These are phyloP conservation scores for Solanum corneliomulleri DNA, from an alignment of 257 asterid species.

Conservation along the genomic window DNA sequence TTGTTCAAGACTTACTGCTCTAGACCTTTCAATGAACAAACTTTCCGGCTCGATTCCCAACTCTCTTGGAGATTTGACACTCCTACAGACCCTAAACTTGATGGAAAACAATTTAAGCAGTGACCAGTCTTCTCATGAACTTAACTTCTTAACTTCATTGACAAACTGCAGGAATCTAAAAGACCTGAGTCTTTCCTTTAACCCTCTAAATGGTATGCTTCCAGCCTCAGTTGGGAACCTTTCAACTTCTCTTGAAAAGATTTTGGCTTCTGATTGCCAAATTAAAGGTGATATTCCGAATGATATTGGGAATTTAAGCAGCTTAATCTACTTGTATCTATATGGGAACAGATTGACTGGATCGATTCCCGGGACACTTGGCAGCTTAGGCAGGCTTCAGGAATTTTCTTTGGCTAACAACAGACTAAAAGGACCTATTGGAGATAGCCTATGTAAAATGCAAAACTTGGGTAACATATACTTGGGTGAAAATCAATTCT, in stretches of 20 bases:
- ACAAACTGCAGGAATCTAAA: background rate
- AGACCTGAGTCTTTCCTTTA: background rate
- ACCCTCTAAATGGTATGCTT: constrained; percentile 4
- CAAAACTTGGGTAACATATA: background rate
- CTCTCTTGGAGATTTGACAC: constrained; percentile 18
- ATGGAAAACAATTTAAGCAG: constrained; percentile 14
- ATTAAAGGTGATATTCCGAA: constrained; percentile 19
- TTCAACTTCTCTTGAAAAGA: constrained; percentile 3
- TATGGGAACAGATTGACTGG: background rate
- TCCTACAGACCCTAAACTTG: constrained; percentile 15
- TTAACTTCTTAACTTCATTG: background rate
- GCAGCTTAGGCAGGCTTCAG: background rate
- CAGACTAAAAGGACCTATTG: background rate
- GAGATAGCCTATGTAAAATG: constrained; percentile 3
- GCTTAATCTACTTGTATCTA: background rate
- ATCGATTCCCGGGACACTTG: background rate
- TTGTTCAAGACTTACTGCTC: background rate
- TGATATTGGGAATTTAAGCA: constrained; percentile 19
- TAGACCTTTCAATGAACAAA: background rate
- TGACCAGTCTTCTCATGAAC: background rate
- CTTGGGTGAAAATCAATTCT: background rate
- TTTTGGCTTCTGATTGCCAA: background rate
- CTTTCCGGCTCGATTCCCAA: constrained; percentile 22
- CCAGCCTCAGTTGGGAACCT: constrained; percentile 21
- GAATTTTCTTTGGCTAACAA: background rate